Conservation (phyloP, 2,329 filamentous ascomycete species). For the Alternaria sp. region DNA sequence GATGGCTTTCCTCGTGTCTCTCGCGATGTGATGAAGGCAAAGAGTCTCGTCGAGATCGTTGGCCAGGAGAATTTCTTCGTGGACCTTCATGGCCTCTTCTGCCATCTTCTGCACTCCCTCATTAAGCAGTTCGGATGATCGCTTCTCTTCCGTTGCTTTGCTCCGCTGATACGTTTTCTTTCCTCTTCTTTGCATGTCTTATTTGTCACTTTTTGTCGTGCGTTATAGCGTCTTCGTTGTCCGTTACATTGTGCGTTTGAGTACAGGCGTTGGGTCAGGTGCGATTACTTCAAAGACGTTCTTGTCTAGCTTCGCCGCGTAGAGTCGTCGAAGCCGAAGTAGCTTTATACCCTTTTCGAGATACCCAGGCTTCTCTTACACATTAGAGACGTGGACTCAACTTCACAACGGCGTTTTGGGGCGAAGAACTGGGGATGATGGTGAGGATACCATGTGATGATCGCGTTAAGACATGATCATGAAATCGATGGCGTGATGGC, state of each 20-base stretch:
- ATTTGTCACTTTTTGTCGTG: conserved; percentile 18
- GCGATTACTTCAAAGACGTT: conserved; percentile 11
- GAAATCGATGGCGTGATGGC: conserved; percentile 13
- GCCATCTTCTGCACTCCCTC: conserved; percentile 47
- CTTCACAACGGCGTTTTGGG: conserved; percentile 17
- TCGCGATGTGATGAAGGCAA: conserved; percentile 61
- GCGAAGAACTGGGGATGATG: conserved; percentile 14
- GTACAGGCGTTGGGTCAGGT: conserved; percentile 27
- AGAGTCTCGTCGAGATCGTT: conserved; percentile 66
- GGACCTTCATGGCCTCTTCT: conserved; percentile 64
- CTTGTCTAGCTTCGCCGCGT: conserved; percentile 8
- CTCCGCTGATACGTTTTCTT: conserved; percentile 19
- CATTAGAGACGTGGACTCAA: conserved; percentile 23
- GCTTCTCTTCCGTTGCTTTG: not conserved
- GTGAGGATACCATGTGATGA: conserved; percentile 6
- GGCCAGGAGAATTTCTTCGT: conserved; percentile 67
- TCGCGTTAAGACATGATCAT: conserved; percentile 1
- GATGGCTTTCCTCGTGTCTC: conserved; percentile 63
- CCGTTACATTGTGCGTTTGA: conserved; percentile 34
- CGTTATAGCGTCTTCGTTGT: conserved; percentile 25
- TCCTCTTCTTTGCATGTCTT: conserved; percentile 32
- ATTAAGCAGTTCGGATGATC: conserved; percentile 50
- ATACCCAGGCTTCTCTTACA: conserved; percentile 34
- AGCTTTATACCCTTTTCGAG: conserved; percentile 36
- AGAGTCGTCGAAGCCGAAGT: conserved; percentile 10